Conservation (phyloP, 2,329 filamentous ascomycete genomes). For the Neophaeococcomyces aloes region DNA sequence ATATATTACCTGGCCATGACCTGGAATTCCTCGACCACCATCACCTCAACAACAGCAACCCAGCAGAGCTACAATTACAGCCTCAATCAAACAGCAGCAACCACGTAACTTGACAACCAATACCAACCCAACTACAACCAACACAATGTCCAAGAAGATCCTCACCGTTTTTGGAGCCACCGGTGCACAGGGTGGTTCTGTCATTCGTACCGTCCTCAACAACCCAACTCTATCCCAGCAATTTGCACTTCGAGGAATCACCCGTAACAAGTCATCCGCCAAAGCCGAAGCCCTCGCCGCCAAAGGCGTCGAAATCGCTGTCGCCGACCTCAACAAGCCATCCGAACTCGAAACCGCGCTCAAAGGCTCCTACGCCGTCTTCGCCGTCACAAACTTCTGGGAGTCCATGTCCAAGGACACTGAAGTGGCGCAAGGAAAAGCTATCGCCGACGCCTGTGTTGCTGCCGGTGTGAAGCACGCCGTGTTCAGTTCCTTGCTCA, state of each 20-base stretch:
- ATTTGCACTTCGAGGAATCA: slow-evolving; percentile 43
- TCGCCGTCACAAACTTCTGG: slow-evolving; percentile 39
- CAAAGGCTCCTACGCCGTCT: slow-evolving; percentile 38
- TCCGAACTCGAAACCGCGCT: slow-evolving; percentile 34
- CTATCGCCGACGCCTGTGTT: slow-evolving; percentile 30
- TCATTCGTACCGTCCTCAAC: slow-evolving; percentile 37
- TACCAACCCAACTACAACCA: too few species aligned
- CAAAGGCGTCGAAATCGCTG: slow-evolving; percentile 26
- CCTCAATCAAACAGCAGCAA: too few species aligned
- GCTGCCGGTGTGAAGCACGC: slow-evolving; percentile 29
- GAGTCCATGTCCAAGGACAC: slow-evolving; percentile 31
- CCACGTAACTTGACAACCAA: too few species aligned
- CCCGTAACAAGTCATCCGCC: slow-evolving; percentile 33
- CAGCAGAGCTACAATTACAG: too few species aligned
- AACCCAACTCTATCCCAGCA: slow-evolving; percentile 35
- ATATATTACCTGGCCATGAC: too few species aligned
- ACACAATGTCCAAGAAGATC: slow-evolving; percentile 21
- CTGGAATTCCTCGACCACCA: too few species aligned
- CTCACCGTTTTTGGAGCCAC: slow-evolving; percentile 44
- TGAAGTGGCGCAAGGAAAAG: slow-evolving; percentile 29
- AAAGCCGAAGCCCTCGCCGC: slow-evolving; percentile 23
- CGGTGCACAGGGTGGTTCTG: slow-evolving; percentile 42
- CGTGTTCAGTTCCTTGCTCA: slow-evolving; percentile 32
- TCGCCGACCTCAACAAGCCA: slow-evolving; percentile 31
- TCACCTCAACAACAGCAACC: too few species aligned